Evolutionary conservation across 805 yeast genomes (phyloP), one percentile per base, ranked within the genome.

Genomic region (Zygotorulaspora florentina): DNA sequence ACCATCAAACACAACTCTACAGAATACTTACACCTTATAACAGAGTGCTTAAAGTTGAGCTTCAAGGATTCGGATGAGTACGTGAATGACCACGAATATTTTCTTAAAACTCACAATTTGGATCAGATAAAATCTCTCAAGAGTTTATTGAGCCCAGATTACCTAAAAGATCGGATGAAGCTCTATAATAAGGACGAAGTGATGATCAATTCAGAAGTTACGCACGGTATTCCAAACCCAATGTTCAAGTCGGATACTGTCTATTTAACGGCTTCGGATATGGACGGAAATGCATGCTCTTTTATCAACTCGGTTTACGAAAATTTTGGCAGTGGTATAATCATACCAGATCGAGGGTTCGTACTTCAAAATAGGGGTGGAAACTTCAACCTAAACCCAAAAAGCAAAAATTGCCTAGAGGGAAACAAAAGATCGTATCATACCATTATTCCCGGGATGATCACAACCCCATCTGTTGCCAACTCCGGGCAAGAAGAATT

Each of bases 361-460:
- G 73, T 79, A 36, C 67, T 86, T 37, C 91, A 85, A 46, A 85
- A 83, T 62, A 73, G 95, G 54, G 95, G 93, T 2, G 79, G 81
- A 35, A 86, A 85, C 63, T 87, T 86, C 69, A 80, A 78, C 54
- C 67, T 84, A 46, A 72, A 74, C 44, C 76, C 77, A 4, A 75
- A 75, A 1, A 72, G 80, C 25, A 72, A 74, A 42, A 86, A 86
- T 59, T 74, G 76, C 40, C 63, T 83, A 35, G 88, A 75, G 43
- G 87, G 87, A 2, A 75, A 77, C 15, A 86, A 86, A 61, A 70
- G 93, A 52, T 81, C 88, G 1, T 86, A 85, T 63, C 95, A 87
- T 58, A 87, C 95, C 0, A 86, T 86, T 47, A 85, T 86, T 48
- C 95, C 95, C 1, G 87, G 88, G 0, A 75, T 86, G 81, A 76